Percentiles rank a stretch among this genome's conserved stretches.
Conservation (phyloP, 495 filamentous ascomycete species). For the Apodospora peruviana region DNA sequence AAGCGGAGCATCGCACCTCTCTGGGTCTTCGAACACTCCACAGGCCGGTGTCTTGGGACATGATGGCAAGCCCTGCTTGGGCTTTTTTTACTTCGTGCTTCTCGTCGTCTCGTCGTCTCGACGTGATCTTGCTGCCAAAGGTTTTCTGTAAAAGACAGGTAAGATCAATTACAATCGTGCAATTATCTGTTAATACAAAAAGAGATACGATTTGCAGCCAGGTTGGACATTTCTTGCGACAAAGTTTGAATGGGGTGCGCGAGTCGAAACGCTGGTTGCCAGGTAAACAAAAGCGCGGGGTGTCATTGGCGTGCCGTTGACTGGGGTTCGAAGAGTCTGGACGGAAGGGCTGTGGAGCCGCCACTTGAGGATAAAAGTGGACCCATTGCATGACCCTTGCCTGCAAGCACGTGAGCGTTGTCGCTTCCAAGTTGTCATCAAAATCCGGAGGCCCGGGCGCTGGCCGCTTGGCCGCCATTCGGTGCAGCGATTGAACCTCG, state of each 20-base stretch:
- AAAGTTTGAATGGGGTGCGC: no score
- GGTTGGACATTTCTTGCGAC: not conserved
- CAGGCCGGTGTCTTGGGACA: constrained; percentile 71
- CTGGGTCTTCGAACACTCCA: constrained; percentile 69
- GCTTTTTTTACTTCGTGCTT: not conserved
- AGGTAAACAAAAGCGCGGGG: constrained; percentile 26
- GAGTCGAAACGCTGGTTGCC: constrained; percentile 8
- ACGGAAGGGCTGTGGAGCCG: constrained; percentile 1
- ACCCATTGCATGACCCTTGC: not conserved
- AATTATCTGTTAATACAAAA: not conserved
- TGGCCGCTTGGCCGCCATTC: not conserved
- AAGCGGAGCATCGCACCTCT: constrained; percentile 49
- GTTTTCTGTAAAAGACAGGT: no score
- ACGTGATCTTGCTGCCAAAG: not conserved
- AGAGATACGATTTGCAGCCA: not conserved
- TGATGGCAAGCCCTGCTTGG: constrained; percentile 26
- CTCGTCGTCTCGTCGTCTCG: not conserved
- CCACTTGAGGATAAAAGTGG: constrained; percentile 4
- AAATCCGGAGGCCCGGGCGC: constrained; percentile 7
- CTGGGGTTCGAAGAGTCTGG: not conserved
- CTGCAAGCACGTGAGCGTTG: not conserved
- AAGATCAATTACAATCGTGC: no score
- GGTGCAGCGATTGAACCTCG: constrained; percentile 11
- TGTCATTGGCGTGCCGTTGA: constrained; percentile 6
- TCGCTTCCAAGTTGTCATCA: not conserved